Conservation (phyloP, 768 basidiomycete genomes). For the Imleria badia region DNA sequence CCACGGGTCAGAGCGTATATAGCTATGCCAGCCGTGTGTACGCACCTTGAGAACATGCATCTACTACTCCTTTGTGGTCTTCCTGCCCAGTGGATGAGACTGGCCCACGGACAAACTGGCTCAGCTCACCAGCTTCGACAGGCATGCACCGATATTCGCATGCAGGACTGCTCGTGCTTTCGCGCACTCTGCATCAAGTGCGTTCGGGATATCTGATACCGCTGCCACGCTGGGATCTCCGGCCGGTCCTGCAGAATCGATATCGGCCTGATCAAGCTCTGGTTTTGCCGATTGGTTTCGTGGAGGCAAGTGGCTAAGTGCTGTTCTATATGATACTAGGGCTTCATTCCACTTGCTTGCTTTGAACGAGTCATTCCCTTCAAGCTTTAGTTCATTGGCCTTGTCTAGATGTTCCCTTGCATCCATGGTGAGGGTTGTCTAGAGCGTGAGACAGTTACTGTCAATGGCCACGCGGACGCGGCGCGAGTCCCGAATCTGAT, state of each 20-base stretch:
- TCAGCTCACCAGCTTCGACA: slow-evolving; percentile 67
- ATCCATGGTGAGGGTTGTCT: not conserved
- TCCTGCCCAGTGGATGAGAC: slow-evolving; percentile 42
- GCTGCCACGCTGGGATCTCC: not conserved
- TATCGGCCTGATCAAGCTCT: slow-evolving; percentile 18
- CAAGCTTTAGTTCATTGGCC: slow-evolving; percentile 64
- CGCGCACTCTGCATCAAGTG: slow-evolving; percentile 46
- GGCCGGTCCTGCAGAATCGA: slow-evolving; percentile 20
- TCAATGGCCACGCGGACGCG: too few relatives aligned
- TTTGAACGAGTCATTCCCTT: slow-evolving; percentile 77
- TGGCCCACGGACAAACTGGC: not conserved
- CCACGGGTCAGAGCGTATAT: slow-evolving; percentile 2
- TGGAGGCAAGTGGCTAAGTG: slow-evolving; percentile 64
- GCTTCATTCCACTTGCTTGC: slow-evolving; percentile 67
- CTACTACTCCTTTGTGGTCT: slow-evolving; percentile 76
- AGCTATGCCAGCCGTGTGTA: not conserved
- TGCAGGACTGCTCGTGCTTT: slow-evolving; percentile 71
- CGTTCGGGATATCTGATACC: slow-evolving; percentile 24
- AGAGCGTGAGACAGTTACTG: not conserved
- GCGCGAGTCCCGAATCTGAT: too few relatives aligned
- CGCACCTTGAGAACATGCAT: slow-evolving; percentile 76
- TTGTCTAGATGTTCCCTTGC: slow-evolving; percentile 44
- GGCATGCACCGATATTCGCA: slow-evolving; percentile 88
- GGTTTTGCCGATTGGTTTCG: slow-evolving; percentile 27
- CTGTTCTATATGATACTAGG: slow-evolving; percentile 65